Evolutionary conservation across 495 filamentous ascomycete species (phyloP).

Genomic region (Penicillium steckii): DNA sequence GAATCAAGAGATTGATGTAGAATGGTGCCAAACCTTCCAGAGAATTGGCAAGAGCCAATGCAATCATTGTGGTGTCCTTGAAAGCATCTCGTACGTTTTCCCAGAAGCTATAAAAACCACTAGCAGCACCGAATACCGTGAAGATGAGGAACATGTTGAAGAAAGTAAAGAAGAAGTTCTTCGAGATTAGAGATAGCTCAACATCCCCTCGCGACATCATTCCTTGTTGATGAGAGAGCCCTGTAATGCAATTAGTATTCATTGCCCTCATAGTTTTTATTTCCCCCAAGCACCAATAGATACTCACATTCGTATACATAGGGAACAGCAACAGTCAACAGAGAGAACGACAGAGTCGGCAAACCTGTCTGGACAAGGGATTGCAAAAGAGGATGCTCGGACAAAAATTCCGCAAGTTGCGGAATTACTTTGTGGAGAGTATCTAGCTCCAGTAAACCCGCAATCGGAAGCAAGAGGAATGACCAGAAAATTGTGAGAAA

Average conservation of each 20-base stretch:
- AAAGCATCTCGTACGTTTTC: constrained; percentile 68
- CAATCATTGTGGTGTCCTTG: constrained; percentile 75
- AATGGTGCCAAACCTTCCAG: constrained; percentile 73
- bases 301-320: constrained; percentile 86
- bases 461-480: constrained; percentile 76
- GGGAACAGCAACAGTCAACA: constrained; percentile 85
- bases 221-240: constrained; percentile 83
- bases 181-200: constrained; percentile 92
- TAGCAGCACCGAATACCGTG: constrained; percentile 82
- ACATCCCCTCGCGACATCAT: constrained; percentile 93
- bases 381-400: constrained; percentile 61
- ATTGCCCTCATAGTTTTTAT: too few species aligned
- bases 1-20: constrained; percentile 92
- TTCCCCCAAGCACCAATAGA: background rate
- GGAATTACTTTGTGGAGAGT: constrained; percentile 73
- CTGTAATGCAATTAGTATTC: constrained; percentile 29
- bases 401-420: constrained; percentile 63
- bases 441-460: constrained; percentile 71
- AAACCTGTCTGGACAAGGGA: constrained; percentile 84
- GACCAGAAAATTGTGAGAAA: constrained; percentile 89
- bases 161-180: constrained; percentile 99
- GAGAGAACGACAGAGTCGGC: constrained; percentile 77
- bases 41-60: constrained; percentile 70
- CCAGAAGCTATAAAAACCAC: constrained; percentile 65
- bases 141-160: constrained; percentile 98